Evolutionary conservation across 2,329 filamentous ascomycete genomes (phyloP).

Genomic region (Venturia oleaginea): DNA sequence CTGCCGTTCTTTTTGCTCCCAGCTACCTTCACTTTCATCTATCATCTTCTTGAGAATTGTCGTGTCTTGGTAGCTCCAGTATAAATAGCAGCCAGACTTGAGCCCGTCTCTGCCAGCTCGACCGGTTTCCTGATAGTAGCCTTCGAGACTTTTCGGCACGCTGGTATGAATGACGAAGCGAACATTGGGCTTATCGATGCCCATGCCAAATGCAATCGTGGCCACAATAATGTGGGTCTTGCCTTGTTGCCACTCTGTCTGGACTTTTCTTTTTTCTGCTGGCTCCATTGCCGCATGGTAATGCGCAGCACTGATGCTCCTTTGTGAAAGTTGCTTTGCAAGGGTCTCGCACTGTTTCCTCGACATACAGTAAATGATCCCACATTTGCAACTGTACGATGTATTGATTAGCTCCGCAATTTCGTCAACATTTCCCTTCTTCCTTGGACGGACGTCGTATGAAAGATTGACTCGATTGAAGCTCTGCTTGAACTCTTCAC

Average conservation of each 20-base stretch:
- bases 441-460: slow-evolving; percentile 67
- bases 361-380: slow-evolving; percentile 90
- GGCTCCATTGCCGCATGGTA: slow-evolving; percentile 77
- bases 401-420: slow-evolving; percentile 60
- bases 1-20: slow-evolving; percentile 75
- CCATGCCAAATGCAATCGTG: slow-evolving; percentile 98
- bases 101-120: slow-evolving; percentile 87
- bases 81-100: slow-evolving; percentile 80
- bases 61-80: slow-evolving; percentile 74
- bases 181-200: slow-evolving; percentile 97
- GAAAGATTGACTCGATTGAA: slow-evolving; percentile 95
- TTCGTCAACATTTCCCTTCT: slow-evolving; percentile 49
- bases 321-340: slow-evolving; percentile 56
- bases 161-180: slow-evolving; percentile 92
- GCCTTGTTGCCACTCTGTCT: slow-evolving; percentile 75
- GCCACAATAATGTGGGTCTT: slow-evolving; percentile 83
- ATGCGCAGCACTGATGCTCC: slow-evolving; percentile 64
- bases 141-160: slow-evolving; percentile 89
- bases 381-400: slow-evolving; percentile 63
- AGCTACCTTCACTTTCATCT: slow-evolving; percentile 63
- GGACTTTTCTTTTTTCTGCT: slow-evolving; percentile 59
- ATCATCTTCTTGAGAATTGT: slow-evolving; percentile 71
- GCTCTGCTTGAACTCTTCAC: slow-evolving; percentile 77
- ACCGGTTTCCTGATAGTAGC: slow-evolving; percentile 97
- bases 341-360: slow-evolving; percentile 74